phyloP scores from a whole-genome alignment of 2,329 filamentous ascomycete species.

The Orbilia brochopaga region DNA sequence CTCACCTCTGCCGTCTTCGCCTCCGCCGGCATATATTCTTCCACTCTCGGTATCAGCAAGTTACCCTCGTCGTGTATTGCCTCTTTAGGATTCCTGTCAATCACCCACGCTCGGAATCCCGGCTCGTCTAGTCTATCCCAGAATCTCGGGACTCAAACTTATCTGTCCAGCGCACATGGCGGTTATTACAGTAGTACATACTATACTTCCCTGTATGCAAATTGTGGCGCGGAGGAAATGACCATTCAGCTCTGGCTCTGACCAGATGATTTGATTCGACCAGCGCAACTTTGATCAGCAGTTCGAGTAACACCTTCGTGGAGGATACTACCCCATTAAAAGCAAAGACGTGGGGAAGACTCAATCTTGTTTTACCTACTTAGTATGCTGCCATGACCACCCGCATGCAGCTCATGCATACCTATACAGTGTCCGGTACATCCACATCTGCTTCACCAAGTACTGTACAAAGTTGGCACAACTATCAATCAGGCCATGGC shows the following conservation, averaged over 20 bases:
- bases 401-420: conserved; percentile 5
- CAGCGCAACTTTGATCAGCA: conserved; percentile 4
- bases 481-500: conserved; percentile 14
- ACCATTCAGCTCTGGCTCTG: too few relatives aligned
- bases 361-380: background rate
- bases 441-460: background rate
- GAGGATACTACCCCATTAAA: conserved; percentile 11
- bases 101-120: conserved; percentile 3
- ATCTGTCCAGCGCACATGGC: background rate
- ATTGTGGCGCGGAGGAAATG: conserved; percentile 21
- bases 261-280: too few relatives aligned
- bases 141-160: conserved; percentile 8
- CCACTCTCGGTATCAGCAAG: conserved; percentile 25
- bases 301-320: conserved; percentile 5
- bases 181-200: conserved; percentile 1
- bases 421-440: conserved; percentile 8
- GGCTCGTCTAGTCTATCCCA: conserved; percentile 21
- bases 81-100: conserved; percentile 17
- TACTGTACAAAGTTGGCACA: conserved; percentile 10
- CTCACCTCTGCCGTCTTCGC: conserved; percentile 39
- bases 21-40: conserved; percentile 40
- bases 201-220: background rate
- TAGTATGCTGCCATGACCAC: conserved; percentile 39
- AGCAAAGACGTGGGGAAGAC: conserved; percentile 22
- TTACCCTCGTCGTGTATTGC: too few relatives aligned